Evolutionary conservation across 257 asterid species (phyloP).

Genomic region (Ballota nigra): DNA sequence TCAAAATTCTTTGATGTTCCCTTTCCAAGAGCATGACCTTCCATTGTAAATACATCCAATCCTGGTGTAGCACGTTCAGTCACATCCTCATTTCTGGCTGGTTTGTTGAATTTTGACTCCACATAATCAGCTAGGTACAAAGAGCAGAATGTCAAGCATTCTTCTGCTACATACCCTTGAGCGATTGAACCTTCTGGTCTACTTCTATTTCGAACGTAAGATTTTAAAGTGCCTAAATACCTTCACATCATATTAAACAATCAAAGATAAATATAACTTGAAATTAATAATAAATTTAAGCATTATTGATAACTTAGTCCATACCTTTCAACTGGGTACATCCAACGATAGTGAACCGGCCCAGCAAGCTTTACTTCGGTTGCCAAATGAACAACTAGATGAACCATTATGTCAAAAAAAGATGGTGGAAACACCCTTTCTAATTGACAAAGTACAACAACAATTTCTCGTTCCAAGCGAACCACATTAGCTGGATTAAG

Average conservation of each 20-base stretch:
- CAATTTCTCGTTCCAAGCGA: neutral
- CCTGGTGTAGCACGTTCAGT: neutral
- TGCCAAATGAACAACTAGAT: neutral
- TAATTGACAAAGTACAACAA: neutral
- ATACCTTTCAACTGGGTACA: conserved; percentile 7
- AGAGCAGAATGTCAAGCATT: conserved; percentile 4
- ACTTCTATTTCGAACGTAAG: neutral
- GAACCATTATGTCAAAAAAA: neutral
- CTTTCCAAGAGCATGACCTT: neutral
- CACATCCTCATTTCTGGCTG: neutral
- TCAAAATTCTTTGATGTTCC: neutral
- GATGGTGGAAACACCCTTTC: neutral
- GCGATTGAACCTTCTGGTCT: conserved; percentile 13
- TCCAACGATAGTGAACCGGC: conserved; percentile 9
- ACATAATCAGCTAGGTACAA: conserved; percentile 8
- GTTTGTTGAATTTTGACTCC: neutral
- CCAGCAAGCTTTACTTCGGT: conserved; percentile 2
- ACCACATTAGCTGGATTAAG: neutral
- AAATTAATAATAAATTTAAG: no score
- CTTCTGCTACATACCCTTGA: conserved; percentile 1
- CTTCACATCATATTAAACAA: neutral
- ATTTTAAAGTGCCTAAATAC: neutral
- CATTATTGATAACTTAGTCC: neutral
- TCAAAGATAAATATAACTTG: neutral
- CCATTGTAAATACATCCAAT: neutral